phyloP scores from a whole-genome alignment of 1,284 basidiomycete species.

The Ustanciosporium gigantosporum region DNA sequence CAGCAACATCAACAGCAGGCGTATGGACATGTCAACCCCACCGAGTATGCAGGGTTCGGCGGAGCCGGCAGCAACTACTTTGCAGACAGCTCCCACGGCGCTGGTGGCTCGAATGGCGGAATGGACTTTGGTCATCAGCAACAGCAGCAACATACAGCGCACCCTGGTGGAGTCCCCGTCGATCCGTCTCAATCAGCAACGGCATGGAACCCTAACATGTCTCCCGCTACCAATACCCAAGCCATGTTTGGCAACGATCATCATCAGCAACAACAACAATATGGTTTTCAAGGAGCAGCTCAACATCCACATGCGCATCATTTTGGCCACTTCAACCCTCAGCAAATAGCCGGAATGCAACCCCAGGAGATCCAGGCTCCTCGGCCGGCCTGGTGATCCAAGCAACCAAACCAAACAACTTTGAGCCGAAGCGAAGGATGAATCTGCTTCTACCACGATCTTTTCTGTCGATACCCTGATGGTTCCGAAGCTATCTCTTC shows the following conservation, averaged over 20 bases:
- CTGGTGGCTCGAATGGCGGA: constrained; percentile 4
- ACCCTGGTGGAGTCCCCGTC: not conserved
- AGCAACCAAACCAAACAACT: too few relatives aligned
- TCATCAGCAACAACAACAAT: constrained; percentile 10
- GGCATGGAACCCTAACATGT: constrained; percentile 16
- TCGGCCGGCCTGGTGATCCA: constrained; percentile 21
- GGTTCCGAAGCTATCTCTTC: too few relatives aligned
- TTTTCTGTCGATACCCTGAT: too few relatives aligned
- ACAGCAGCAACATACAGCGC: too few relatives aligned
- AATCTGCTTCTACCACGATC: too few relatives aligned
- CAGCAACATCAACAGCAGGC: constrained; percentile 10
- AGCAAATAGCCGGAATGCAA: constrained; percentile 16
- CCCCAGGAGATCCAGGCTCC: constrained; percentile 30
- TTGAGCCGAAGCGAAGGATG: too few relatives aligned
- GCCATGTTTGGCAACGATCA: constrained; percentile 12
- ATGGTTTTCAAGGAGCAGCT: not conserved
- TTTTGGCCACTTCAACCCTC: constrained; percentile 31
- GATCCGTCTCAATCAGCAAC: constrained; percentile 17
- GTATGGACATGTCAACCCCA: constrained; percentile 22
- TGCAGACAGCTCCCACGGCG: too few relatives aligned
- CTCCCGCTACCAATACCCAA: constrained; percentile 8
- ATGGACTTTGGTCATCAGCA: constrained; percentile 2
- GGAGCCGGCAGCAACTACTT: constrained; percentile 7
- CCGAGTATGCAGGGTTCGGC: constrained; percentile 15
- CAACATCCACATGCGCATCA: constrained; percentile 4